Conservation (phyloP, 2,329 filamentous ascomycete species). For the Colletotrichum endophyticum region DNA sequence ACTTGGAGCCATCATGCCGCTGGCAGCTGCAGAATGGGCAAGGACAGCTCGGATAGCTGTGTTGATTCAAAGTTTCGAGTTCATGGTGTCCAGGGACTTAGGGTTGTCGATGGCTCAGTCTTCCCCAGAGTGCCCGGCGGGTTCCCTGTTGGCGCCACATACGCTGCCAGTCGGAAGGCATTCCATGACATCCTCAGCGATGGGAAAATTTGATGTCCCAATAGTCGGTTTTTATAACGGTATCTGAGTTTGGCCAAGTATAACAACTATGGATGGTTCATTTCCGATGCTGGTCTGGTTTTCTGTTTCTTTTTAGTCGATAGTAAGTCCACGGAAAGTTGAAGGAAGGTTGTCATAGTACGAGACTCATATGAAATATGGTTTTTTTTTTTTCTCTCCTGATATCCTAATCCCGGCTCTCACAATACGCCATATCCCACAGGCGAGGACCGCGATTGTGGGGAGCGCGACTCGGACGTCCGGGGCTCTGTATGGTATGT, state of each 20-base stretch:
- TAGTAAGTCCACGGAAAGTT: background rate
- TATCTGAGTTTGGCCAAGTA: background rate
- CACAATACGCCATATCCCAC: background rate
- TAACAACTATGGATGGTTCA: background rate
- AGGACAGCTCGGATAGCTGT: slow-evolving; percentile 51
- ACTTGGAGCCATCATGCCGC: slow-evolving; percentile 63
- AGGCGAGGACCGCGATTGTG: background rate
- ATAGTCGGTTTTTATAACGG: background rate
- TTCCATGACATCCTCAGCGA: background rate
- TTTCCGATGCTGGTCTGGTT: background rate
- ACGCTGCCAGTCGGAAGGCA: background rate
- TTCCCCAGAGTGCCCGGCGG: slow-evolving; percentile 43
- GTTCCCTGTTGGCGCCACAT: background rate
- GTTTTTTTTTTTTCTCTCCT: no score
- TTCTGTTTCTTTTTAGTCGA: background rate
- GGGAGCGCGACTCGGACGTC: background rate
- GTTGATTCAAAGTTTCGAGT: slow-evolving; percentile 61
- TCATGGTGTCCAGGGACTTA: slow-evolving; percentile 53
- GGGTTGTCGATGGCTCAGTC: slow-evolving; percentile 63
- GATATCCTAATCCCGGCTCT: background rate
- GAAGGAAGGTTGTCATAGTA: background rate
- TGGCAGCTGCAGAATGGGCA: slow-evolving; percentile 59
- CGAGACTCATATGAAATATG: background rate
- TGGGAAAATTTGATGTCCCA: background rate
- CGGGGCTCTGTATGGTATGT: background rate